Conservation (phyloP, 2,329 filamentous ascomycete species). For the Fusarium sp. region DNA sequence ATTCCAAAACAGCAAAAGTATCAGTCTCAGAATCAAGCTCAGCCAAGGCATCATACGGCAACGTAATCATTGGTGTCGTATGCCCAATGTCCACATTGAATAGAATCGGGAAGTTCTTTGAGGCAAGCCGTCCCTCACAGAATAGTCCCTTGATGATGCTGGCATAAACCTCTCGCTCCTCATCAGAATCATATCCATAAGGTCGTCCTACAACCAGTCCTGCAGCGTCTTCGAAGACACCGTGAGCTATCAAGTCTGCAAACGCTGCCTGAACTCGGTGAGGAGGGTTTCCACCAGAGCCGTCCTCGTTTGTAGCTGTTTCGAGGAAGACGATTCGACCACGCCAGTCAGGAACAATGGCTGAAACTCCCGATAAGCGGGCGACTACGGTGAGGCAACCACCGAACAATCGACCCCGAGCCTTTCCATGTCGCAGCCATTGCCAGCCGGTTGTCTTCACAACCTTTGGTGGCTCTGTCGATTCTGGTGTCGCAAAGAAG, state of each 20-base stretch:
- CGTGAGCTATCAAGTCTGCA: slow-evolving; percentile 54
- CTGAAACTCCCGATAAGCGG: slow-evolving; percentile 48
- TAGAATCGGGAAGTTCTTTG: slow-evolving; percentile 52
- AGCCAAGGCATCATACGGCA: slow-evolving; percentile 52
- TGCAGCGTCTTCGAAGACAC: slow-evolving; percentile 53
- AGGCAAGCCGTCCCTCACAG: slow-evolving; percentile 47
- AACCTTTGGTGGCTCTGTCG: slow-evolving; percentile 44
- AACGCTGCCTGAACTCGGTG: slow-evolving; percentile 46
- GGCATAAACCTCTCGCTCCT: slow-evolving; percentile 43
- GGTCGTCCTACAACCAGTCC: slow-evolving; percentile 55
- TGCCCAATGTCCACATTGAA: slow-evolving; percentile 56
- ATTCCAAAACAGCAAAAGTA: slow-evolving; percentile 47
- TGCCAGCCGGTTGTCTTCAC: slow-evolving; percentile 45
- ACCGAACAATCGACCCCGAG: slow-evolving; percentile 56
- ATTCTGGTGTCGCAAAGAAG: slow-evolving; percentile 36
- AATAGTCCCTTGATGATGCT: slow-evolving; percentile 46
- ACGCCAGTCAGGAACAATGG: slow-evolving; percentile 50
- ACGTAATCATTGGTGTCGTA: slow-evolving; percentile 53
- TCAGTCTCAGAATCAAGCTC: slow-evolving; percentile 51
- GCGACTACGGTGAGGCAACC: slow-evolving; percentile 54
- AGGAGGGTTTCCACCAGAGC: slow-evolving; percentile 29
- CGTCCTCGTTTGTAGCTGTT: slow-evolving; percentile 49
- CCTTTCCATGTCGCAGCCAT: slow-evolving; percentile 50
- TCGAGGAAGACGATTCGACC: slow-evolving; percentile 54
- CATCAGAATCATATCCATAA: slow-evolving; percentile 51